These are phyloP conservation scores for Tricholoma sp. DNA, from an alignment of 768 basidiomycete species.

Conservation along the genomic window DNA sequence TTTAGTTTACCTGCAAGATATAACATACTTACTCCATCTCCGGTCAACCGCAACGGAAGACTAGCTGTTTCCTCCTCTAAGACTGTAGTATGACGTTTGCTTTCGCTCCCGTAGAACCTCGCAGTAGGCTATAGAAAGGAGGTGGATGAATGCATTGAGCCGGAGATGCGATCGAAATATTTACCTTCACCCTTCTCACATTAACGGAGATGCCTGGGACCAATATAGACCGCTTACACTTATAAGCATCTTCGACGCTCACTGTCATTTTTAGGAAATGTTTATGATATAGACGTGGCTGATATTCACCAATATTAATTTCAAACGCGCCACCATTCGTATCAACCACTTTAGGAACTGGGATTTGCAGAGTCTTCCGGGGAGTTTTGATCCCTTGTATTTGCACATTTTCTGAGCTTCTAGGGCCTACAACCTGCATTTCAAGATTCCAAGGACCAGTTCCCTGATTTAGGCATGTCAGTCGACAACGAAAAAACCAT, in stretches of 20 bases:
- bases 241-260: constrained; percentile 83
- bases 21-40: constrained; percentile 66
- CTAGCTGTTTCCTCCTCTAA: constrained; percentile 69
- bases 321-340: constrained; percentile 73
- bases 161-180: constrained; percentile 10
- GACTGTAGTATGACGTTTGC: constrained; percentile 54
- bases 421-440: constrained; percentile 74
- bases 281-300: neutral
- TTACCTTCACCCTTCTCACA: constrained; percentile 75
- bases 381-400: constrained; percentile 52
- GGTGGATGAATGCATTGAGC: neutral
- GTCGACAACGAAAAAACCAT: neutral
- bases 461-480: constrained; percentile 49
- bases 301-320: constrained; percentile 61
- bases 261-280: constrained; percentile 36
- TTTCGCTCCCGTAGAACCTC: constrained; percentile 71
- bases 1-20: neutral
- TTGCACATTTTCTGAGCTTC: constrained; percentile 53
- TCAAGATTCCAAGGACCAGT: constrained; percentile 88
- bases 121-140: constrained; percentile 63
- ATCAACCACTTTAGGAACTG: constrained; percentile 64
- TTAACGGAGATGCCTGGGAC: constrained; percentile 80
- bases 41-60: constrained; percentile 83
- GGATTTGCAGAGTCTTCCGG: constrained; percentile 53
- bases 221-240: constrained; percentile 73